Evolutionary conservation across 2,329 filamentous ascomycete genomes (phyloP).

Genomic region (Monilinia polystroma): DNA sequence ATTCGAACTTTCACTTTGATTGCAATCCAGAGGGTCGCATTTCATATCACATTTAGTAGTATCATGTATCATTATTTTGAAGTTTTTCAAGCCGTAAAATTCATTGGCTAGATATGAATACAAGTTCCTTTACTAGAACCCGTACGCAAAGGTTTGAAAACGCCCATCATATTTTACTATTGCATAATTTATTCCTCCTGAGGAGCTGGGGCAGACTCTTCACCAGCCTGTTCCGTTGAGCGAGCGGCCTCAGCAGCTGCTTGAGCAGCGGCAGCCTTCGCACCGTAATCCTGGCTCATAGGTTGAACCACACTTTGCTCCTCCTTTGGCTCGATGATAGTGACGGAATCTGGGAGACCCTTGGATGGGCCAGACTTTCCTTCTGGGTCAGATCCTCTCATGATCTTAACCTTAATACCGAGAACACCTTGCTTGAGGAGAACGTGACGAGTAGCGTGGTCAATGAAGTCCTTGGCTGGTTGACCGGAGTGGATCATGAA

Average conservation of each 20-base stretch:
- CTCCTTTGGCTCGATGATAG: conserved; percentile 99
- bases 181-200: conserved; percentile 41
- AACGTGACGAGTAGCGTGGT: conserved; percentile 97
- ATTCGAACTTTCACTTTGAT: conserved; percentile 13
- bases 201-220: conserved; percentile 41
- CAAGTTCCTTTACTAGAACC: conserved; percentile 36
- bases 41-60: conserved; percentile 16
- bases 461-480: conserved; percentile 99
- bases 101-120: conserved; percentile 37
- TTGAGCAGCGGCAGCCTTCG: conserved; percentile 75
- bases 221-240: conserved; percentile 53
- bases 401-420: conserved; percentile 99
- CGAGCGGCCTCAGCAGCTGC: conserved; percentile 62
- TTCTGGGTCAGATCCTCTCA: conserved; percentile 98
- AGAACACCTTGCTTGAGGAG: conserved; percentile 99
- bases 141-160: conserved; percentile 39
- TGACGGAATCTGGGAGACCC: conserved; percentile 96
- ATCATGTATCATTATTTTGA: conserved; percentile 21
- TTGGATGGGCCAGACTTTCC: conserved; percentile 98
- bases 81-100: conserved; percentile 32
- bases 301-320: conserved; percentile 94
- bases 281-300: conserved; percentile 97
- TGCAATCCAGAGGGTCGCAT: conserved; percentile 13
- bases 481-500: conserved; percentile 99
- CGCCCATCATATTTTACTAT: conserved; percentile 37